Percentiles rank a stretch among this genome's conserved stretches.
Evolutionary conservation across 257 asterid species (phyloP).

Genomic region (Solanum chiquidenum): DNA sequence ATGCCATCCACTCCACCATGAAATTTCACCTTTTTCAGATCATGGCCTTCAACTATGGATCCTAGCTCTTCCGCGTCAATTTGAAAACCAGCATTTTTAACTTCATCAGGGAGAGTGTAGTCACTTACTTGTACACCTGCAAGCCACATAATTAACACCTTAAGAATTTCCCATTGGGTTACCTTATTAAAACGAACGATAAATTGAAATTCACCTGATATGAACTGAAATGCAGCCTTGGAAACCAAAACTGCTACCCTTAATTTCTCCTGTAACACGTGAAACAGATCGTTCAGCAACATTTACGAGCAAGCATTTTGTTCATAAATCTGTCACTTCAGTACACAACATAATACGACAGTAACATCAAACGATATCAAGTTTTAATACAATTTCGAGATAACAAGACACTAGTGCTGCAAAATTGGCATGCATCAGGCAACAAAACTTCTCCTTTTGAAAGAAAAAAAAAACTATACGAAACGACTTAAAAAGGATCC

Average conservation of each 20-base stretch:
- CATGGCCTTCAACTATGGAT: slow-evolving; percentile 67
- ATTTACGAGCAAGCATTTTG: not conserved
- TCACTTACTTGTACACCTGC: slow-evolving; percentile 55
- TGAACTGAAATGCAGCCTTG: slow-evolving; percentile 71
- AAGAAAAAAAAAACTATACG: not conserved
- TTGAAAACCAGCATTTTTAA: slow-evolving; percentile 57
- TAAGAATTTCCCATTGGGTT: not conserved
- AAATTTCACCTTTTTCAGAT: slow-evolving; percentile 41
- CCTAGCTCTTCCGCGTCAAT: slow-evolving; percentile 75
- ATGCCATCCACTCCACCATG: slow-evolving; percentile 69
- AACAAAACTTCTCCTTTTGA: not conserved
- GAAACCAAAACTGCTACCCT: slow-evolving; percentile 83
- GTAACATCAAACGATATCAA: not conserved
- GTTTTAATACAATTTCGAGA: not conserved
- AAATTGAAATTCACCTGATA: slow-evolving; percentile 40
- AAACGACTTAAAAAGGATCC: not conserved
- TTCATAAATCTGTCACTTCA: not conserved
- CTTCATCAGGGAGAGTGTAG: slow-evolving; percentile 58
- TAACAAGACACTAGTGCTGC: not conserved
- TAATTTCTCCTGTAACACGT: slow-evolving; percentile 52
- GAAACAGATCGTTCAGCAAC: not conserved
- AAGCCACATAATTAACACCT: not conserved
- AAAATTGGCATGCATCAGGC: not conserved
- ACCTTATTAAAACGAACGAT: not conserved
- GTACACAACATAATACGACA: not conserved